A percentile compares a stretch with the other conserved stretches of the same genome.
These are phyloP conservation scores for Cichorium intybus DNA, from an alignment of 140 eudicot species.

Conservation along the genomic window DNA sequence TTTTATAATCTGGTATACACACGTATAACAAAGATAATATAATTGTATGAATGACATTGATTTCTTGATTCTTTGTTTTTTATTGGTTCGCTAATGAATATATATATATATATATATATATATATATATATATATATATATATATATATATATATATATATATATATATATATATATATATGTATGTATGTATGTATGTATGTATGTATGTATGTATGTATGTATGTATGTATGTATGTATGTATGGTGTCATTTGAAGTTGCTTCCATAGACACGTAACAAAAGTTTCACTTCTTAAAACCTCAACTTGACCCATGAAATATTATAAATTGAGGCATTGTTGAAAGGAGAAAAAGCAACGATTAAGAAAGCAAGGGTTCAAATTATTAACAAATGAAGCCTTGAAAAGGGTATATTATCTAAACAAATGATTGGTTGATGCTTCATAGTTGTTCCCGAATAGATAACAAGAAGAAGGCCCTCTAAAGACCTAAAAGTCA, in stretches of 20 bases:
- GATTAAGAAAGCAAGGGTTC: constrained; percentile 15
- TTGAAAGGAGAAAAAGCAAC: background rate
- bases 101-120: too few species aligned
- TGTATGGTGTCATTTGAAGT: background rate
- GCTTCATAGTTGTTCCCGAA: constrained; percentile 23
- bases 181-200: too few species aligned
- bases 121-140: too few species aligned
- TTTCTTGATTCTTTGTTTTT: too few species aligned
- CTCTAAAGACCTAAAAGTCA: constrained; percentile 14
- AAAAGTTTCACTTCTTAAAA: background rate
- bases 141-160: too few species aligned
- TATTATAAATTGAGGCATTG: background rate
- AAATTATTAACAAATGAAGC: background rate
- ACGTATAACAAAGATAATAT: too few species aligned
- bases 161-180: too few species aligned
- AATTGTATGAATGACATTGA: too few species aligned
- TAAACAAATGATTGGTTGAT: constrained; percentile 15
- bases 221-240: too few species aligned
- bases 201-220: too few species aligned
- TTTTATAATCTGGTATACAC: too few species aligned
- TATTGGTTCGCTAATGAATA: too few species aligned
- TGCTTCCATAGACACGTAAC: background rate
- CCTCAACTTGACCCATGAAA: background rate
- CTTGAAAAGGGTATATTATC: constrained; percentile 2
- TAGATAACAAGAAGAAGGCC: constrained; percentile 5